phyloP scores from a whole-genome alignment of 148 eudicot genomes.

The Fagopyrum tataricum region DNA sequence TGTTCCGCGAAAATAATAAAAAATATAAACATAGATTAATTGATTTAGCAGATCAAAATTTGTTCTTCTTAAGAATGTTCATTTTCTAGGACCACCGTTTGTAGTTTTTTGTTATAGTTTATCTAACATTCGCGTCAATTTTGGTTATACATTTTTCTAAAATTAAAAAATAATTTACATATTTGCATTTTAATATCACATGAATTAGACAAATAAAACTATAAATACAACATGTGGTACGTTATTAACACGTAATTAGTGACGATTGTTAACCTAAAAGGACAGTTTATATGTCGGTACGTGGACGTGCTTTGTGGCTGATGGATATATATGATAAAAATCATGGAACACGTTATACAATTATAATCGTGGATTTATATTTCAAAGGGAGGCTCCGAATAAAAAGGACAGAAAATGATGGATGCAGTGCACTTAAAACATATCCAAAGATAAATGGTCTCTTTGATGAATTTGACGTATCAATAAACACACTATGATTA shows the following conservation, averaged over 20 bases:
- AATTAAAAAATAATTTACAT: neutral
- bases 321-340: neutral
- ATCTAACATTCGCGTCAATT: neutral
- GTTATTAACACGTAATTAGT: neutral
- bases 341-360: neutral
- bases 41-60: neutral
- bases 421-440: neutral
- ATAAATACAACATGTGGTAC: no score
- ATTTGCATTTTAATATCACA: neutral
- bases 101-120: neutral
- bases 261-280: neutral
- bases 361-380: neutral
- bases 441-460: neutral
- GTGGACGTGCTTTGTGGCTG: conserved; percentile 2
- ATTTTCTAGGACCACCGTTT: neutral
- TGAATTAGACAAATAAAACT: no score
- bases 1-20: neutral
- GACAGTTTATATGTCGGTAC: neutral
- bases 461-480: neutral
- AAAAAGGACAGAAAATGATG: neutral
- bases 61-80: neutral
- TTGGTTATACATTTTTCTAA: neutral
- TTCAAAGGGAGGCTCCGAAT: neutral
- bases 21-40: neutral
- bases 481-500: neutral